Base-by-base conservation (phyloP, 176 grass and related monocot species). In the Cenchrus purpureus region DNA sequence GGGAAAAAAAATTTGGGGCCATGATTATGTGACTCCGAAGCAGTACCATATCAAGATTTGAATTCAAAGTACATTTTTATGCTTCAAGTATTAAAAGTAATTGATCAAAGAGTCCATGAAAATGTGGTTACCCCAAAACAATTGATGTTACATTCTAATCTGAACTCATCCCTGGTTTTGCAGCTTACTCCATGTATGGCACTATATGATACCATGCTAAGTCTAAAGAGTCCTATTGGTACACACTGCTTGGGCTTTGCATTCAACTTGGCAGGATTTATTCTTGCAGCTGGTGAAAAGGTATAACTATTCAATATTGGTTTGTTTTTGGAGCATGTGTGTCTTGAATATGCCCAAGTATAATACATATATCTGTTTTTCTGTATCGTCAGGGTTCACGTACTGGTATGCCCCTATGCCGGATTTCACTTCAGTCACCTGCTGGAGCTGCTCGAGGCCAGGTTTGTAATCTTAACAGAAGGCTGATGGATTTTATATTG, bases 261-360 rank as follows among this genome's bases (percentile, higher is more conserved):
- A 83, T 95, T 86, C 89, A 90, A 98, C 84, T 65, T 98, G 65
- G 86, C 97, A 79, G 93, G 86, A 79, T 98, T 95, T 85, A 87
- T 98, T 91, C 91, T 98, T 79, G 93, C 97, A 68, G 97, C 97
- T 72, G 97, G 97, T 77, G 90, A 95, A 50, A 98, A 95, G 93
- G 96, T 95, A 80, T 46, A 66, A 10, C 45, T 65, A 40, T 19
- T 83, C 54, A 68, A 62, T 50, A 57, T 43, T 17, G 4, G 70
- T 57, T 78, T 44, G n/a, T 10, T 78, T 85, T 73, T 13, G 45
- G 42, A 53, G 25, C 37, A 54, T 68, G 6, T 75, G 10, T 85
- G 34, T 2, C 12, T 71, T 51, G 55, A 0, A 0, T 48, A 14
- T 81, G 43, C 55, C 13, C 4, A 57, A 20, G 43, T 73, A 19